These are phyloP conservation scores for Lathyrus oleraceus DNA, from an alignment of 306 rosid genomes.

Conservation along the genomic window DNA sequence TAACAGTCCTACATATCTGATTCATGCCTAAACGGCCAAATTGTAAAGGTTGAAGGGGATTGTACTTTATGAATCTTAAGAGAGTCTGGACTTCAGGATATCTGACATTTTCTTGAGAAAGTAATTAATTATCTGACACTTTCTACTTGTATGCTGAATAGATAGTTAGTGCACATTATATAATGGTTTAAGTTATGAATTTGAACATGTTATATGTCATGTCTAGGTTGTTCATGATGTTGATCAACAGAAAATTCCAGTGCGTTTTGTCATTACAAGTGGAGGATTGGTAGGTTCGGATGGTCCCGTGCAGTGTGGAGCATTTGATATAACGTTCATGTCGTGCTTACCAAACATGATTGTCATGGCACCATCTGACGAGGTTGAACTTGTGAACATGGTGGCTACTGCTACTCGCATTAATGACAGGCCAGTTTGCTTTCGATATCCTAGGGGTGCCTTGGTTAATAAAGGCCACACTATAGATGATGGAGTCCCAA, in stretches of 20 bases:
- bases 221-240: constrained; percentile 89
- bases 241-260: constrained; percentile 82
- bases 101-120: not conserved
- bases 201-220: constrained; percentile 25
- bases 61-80: constrained; percentile 16
- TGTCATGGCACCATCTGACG: constrained; percentile 94
- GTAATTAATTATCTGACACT: not conserved
- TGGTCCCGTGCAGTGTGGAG: constrained; percentile 86
- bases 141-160: constrained; percentile 7
- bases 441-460: constrained; percentile 88
- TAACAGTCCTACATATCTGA: not conserved
- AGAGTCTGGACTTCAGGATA: constrained; percentile 8
- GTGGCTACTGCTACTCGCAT: constrained; percentile 75
- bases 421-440: constrained; percentile 79
- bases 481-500: constrained; percentile 55
- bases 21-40: not conserved
- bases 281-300: constrained; percentile 94
- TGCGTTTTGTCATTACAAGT: constrained; percentile 84
- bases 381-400: constrained; percentile 81
- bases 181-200: constrained; percentile 19
- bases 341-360: constrained; percentile 95
- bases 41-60: constrained; percentile 3
- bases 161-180: constrained; percentile 25
- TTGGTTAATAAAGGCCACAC: constrained; percentile 45
- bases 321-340: constrained; percentile 88